These are phyloP conservation scores for Metschnikowia kunwiensis DNA, from an alignment of 805 yeast genomes.

Conservation along the genomic window DNA sequence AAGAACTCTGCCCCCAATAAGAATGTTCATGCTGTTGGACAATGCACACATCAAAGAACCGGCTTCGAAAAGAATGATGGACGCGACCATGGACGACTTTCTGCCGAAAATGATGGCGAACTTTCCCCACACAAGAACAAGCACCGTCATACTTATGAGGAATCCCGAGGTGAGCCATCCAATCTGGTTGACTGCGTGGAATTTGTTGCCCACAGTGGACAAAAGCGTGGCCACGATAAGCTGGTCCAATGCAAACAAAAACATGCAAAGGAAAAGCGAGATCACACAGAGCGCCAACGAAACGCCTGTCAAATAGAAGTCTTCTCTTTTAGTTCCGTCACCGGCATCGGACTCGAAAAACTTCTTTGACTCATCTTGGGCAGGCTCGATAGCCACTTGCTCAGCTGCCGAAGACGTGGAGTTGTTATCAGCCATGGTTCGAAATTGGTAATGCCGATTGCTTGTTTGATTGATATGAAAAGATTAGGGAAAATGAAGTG, in stretches of 20 bases:
- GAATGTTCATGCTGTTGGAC: conserved; percentile 32
- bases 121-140: conserved; percentile 38
- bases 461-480: too few species aligned
- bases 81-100: conserved; percentile 26
- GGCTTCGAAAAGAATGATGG: conserved; percentile 28
- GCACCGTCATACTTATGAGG: conserved; percentile 32
- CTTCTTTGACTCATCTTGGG: conserved; percentile 4
- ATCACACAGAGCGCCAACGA: conserved; percentile 24
- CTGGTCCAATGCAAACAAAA: conserved; percentile 38
- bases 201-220: conserved; percentile 35
- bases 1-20: conserved; percentile 41
- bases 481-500: too few species aligned
- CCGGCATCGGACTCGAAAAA: conserved; percentile 42
- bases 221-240: conserved; percentile 37
- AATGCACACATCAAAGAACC: conserved; percentile 40
- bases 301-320: conserved; percentile 33
- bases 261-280: conserved; percentile 30
- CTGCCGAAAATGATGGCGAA: conserved; percentile 37
- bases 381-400: conserved; percentile 4
- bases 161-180: conserved; percentile 41
- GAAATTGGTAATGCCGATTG: too few species aligned
- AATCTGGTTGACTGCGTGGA: conserved; percentile 31
- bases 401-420: not conserved
- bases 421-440: conserved; percentile 4
- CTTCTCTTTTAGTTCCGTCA: conserved; percentile 39